Evolutionary conservation across 441 rosid genomes (phyloP).

Genomic region (Euphorbia corollata): DNA sequence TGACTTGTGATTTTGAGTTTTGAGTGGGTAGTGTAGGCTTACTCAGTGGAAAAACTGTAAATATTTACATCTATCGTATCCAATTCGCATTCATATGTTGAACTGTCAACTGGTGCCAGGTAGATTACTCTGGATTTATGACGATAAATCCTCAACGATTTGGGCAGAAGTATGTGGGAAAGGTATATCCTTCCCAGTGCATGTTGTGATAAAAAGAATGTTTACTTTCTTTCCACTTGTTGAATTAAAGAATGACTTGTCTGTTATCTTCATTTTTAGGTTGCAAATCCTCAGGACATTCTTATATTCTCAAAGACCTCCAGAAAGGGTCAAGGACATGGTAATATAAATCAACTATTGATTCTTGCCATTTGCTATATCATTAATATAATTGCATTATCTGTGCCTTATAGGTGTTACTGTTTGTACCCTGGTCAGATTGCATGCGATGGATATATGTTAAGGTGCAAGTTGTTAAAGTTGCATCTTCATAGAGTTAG

Average conservation of each 20-base stretch:
- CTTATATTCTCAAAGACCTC: constrained; percentile 91
- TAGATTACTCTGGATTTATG: constrained; percentile 97
- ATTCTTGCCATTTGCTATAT: constrained; percentile 6
- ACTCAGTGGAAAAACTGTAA: no score
- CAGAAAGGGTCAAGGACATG: constrained; percentile 51
- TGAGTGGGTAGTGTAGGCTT: background rate
- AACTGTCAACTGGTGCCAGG: constrained; percentile 39
- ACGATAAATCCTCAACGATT: constrained; percentile 98
- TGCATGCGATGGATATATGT: background rate
- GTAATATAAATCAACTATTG: constrained; percentile 27
- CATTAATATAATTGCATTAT: constrained; percentile 5
- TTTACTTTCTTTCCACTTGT: constrained; percentile 13
- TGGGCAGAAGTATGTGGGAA: constrained; percentile 97
- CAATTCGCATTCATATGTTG: background rate
- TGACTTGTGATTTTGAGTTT: constrained; percentile 7
- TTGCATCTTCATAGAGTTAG: background rate
- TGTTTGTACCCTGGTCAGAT: background rate
- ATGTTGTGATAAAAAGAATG: constrained; percentile 10
- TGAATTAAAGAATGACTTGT: constrained; percentile 17
- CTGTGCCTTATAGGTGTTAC: background rate
- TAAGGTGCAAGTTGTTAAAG: background rate
- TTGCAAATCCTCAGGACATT: constrained; percentile 98
- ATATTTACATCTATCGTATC: background rate
- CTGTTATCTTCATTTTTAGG: constrained; percentile 34
- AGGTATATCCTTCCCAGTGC: constrained; percentile 44